Conservation (phyloP, 306 rosid genomes). For the Adenanthera pavonina region DNA sequence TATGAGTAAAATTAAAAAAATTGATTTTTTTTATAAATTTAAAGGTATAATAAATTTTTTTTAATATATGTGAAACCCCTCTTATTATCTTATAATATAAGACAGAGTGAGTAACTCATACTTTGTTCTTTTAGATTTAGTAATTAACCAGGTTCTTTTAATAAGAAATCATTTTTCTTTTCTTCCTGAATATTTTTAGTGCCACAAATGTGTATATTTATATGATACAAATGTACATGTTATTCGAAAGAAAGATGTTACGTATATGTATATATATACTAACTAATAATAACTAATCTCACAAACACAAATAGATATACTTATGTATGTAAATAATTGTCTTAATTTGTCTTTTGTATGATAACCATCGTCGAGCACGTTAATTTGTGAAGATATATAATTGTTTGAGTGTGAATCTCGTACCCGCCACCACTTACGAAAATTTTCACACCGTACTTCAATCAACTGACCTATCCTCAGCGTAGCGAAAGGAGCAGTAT, state of each 20-base stretch:
- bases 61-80: no score
- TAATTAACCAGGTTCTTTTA: not conserved
- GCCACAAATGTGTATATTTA: not conserved
- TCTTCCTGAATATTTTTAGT: not conserved
- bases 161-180: not conserved
- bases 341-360: not conserved
- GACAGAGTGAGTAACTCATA: no score
- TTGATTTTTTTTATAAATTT: no score
- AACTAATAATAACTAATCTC: not conserved
- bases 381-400: not conserved
- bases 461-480: no score
- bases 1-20: no score
- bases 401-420: no score
- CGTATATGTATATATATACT: not conserved
- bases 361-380: not conserved
- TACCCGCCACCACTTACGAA: no score
- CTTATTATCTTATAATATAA: no score
- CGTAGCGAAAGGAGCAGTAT: no score
- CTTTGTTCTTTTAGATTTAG: not conserved
- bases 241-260: not conserved
- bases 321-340: not conserved
- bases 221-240: not conserved
- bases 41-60: no score
- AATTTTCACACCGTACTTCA: not conserved
- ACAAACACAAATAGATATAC: not conserved